Base-by-base conservation (phyloP, 2,329 filamentous ascomycete genomes). In the Plectosphaerella plurivora region DNA sequence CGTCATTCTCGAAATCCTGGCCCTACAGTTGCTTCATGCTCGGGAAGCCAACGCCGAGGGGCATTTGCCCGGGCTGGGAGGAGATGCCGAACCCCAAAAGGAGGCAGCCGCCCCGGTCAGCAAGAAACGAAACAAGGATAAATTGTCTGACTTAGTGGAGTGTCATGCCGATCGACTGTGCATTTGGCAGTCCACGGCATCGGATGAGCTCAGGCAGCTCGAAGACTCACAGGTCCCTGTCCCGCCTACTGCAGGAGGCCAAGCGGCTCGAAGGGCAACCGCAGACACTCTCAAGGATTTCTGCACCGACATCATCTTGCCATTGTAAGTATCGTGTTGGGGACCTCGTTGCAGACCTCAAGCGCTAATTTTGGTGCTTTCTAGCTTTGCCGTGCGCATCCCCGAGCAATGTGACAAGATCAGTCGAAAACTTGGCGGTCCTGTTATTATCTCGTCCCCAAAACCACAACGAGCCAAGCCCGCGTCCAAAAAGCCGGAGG, bases 131-230 rank as follows among this genome's bases (percentile, higher is more conserved):
- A 82, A 71, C 65, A 82, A 81, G 52, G 81, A 87, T 57, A 84
- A 91, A 59, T 71, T 89, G 7, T 77, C 78, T 1, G 71, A 84
- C 8, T 74, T 89, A 18, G 73, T 91, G 5, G 89, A 93, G 62
- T 74, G 91, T 1, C 81, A 91, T 49, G 81, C 89, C 8, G 89
- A 94, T 66, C 84, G 87, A 46, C 73, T 94, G 22, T 90, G 87
- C 61, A 94, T 94, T 54, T 93, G 89, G 89, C 87, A 92, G 63
- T 90, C 88, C 4, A 85, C 89, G 8, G 83, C 84, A 36, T 71
- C 83, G 20, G 81, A 87, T 57, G 79, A 83, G 51, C 67, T 79
- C 53, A 70, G 74, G 37, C 62, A 79, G 14, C 60, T 78, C 15
- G 74, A 76, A 45, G 77, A 81, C 51, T 73, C 76, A 1, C 78